These are phyloP conservation scores for Thyridium curvatum DNA, from an alignment of 2,329 filamentous ascomycete species.

Conservation along the genomic window DNA sequence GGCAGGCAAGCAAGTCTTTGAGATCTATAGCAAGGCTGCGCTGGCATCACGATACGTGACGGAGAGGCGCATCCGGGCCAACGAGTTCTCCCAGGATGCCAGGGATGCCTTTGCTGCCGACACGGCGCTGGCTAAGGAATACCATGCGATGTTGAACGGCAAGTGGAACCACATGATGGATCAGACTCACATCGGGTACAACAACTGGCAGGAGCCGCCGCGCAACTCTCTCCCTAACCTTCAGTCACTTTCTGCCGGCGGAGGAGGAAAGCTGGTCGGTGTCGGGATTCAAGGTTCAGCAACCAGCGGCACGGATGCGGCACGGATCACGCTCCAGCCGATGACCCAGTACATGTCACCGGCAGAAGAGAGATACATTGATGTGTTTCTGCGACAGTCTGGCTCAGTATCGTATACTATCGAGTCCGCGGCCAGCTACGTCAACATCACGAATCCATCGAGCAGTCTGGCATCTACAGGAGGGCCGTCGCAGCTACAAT, in stretches of 20 bases:
- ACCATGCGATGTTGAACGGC: constrained; percentile 31
- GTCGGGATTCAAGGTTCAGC: constrained; percentile 31
- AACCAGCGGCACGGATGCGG: constrained; percentile 12
- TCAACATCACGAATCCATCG: constrained; percentile 26
- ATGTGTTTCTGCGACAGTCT: constrained; percentile 37
- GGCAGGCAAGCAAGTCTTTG: constrained; percentile 44
- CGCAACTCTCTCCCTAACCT: constrained; percentile 40
- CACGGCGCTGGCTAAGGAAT: constrained; percentile 31
- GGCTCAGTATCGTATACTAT: constrained; percentile 30
- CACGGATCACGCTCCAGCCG: constrained; percentile 10
- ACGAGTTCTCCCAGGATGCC: constrained; percentile 31
- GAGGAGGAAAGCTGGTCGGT: constrained; percentile 16
- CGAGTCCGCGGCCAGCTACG: constrained; percentile 26
- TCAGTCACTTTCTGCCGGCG: no score
- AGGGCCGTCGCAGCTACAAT: constrained; percentile 24
- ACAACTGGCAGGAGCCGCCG: constrained; percentile 45
- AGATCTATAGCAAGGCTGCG: constrained; percentile 39
- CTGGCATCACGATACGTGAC: constrained; percentile 36
- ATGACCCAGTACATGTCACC: constrained; percentile 21
- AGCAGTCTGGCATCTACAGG: constrained; percentile 23
- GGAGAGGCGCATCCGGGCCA: constrained; percentile 40
- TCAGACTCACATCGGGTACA: constrained; percentile 39
- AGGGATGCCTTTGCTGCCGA: constrained; percentile 35
- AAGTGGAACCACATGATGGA: constrained; percentile 37
- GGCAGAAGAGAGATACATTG: constrained; percentile 31